These are phyloP conservation scores for Claviceps lovelessii DNA, from an alignment of 2,329 filamentous ascomycete genomes.

Conservation along the genomic window DNA sequence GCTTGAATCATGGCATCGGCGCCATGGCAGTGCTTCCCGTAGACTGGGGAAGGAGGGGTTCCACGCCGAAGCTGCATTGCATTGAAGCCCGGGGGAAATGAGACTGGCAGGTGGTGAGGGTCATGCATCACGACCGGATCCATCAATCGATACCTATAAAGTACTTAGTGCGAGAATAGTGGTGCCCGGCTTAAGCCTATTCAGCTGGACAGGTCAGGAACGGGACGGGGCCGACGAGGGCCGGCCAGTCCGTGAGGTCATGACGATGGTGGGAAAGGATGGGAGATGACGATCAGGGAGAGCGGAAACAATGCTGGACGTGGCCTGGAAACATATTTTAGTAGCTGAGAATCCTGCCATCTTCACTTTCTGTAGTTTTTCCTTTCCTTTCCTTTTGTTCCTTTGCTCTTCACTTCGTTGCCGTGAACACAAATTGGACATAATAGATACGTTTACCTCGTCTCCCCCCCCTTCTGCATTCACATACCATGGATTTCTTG, in stretches of 20 bases:
- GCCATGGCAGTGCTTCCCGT: background rate
- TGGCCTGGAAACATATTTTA: background rate
- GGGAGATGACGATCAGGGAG: background rate
- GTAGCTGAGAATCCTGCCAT: background rate
- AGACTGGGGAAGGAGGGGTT: background rate
- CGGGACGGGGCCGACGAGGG: background rate
- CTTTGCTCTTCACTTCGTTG: background rate
- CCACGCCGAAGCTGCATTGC: background rate
- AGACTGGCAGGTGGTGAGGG: background rate
- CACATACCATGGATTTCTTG: slow-evolving; percentile 21
- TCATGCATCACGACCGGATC: background rate
- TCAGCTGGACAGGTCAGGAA: background rate
- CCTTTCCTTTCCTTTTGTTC: background rate
- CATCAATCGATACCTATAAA: background rate
- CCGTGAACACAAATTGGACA: background rate
- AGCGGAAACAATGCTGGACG: background rate
- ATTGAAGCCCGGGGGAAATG: background rate
- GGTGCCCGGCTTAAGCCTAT: background rate
- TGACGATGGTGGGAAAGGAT: background rate
- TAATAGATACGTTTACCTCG: background rate
- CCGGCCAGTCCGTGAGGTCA: background rate
- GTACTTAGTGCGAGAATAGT: background rate
- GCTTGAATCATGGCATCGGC: background rate
- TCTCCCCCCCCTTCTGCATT: background rate
- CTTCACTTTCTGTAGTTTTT: background rate